Base-by-base conservation (phyloP, 2,329 filamentous ascomycete genomes). In the Penicillium thymicola region DNA sequence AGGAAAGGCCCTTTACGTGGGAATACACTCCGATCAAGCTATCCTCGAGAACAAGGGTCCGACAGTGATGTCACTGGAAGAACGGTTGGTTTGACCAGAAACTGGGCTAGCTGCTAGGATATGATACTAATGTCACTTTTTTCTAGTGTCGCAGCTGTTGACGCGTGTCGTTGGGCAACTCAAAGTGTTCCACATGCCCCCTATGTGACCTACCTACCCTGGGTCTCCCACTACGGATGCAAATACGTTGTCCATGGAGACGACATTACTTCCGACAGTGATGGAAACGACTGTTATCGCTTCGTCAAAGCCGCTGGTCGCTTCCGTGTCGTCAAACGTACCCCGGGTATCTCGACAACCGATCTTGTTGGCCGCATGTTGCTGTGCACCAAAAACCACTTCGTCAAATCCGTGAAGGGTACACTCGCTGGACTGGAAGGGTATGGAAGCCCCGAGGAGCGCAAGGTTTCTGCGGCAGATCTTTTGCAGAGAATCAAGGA, bases 361-460 rank as follows among this genome's bases (percentile, higher is more conserved):
- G 94, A 99, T 71, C 83, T 99, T n/a, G 94, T 99, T 27, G 94
- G 94, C 21, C 88, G 94, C 67, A 99, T 99, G 94, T 81, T 99
- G 68, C 81, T 97, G 16, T 97, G 92, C 79, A 97, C 93, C n/a
- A 88, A 87, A 70, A 89, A 86, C 23, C 94, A 99, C 76, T 96
- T 96, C 70, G 93, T 97, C 73, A 88, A 86, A 67, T 92, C 89
- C 0, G 81, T 97, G 42, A 82, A 88, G 64, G 84, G 81, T 50
- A 78, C 82, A 27, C 79, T 97, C 7, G 78, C 80, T 0, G 92
- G 90, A 5, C 75, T 85, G 43, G 90, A 95, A 69, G 90, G 90
- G 3, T 81, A 81, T 16, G 90, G 90, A 16, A 86, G 83, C 5
- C 77, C 80, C 1, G 84, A 85, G 14, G 90, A 95, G 78, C 82